phyloP scores from a whole-genome alignment of 2,329 filamentous ascomycete genomes.

The Fusarium kyushuense region DNA sequence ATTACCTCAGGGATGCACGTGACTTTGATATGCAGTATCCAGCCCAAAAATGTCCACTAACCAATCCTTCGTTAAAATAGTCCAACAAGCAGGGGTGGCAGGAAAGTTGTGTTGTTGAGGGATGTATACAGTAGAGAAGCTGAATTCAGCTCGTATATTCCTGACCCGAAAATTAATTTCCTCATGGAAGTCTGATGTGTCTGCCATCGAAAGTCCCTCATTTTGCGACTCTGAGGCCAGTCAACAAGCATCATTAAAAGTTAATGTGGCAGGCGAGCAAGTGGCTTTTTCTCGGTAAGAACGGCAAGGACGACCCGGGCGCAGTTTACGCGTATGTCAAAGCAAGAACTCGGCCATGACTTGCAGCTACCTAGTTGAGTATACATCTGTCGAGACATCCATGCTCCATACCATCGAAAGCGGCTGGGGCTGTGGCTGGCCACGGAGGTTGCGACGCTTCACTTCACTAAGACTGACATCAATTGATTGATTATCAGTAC shows the following conservation, averaged over 20 bases:
- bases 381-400: background rate
- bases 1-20: slow-evolving; percentile 6
- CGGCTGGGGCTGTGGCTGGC: background rate
- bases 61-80: background rate
- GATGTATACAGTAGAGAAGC: background rate
- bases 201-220: background rate
- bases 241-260: background rate
- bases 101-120: background rate
- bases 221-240: background rate
- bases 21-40: background rate
- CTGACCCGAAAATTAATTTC: background rate
- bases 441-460: background rate
- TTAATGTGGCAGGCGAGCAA: background rate
- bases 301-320: slow-evolving; percentile 25
- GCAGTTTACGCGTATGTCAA: slow-evolving; percentile 8
- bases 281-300: slow-evolving; percentile 24
- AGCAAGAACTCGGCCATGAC: slow-evolving; percentile 24
- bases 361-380: background rate
- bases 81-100: background rate
- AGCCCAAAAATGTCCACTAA: background rate
- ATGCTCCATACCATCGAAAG: background rate
- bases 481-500: background rate
- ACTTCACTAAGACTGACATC: slow-evolving; percentile 11
- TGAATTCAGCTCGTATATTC: background rate
- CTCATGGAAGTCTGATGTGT: background rate